These are phyloP conservation scores for Terfezia boudieri DNA, from an alignment of 495 filamentous ascomycete species.

Conservation along the genomic window DNA sequence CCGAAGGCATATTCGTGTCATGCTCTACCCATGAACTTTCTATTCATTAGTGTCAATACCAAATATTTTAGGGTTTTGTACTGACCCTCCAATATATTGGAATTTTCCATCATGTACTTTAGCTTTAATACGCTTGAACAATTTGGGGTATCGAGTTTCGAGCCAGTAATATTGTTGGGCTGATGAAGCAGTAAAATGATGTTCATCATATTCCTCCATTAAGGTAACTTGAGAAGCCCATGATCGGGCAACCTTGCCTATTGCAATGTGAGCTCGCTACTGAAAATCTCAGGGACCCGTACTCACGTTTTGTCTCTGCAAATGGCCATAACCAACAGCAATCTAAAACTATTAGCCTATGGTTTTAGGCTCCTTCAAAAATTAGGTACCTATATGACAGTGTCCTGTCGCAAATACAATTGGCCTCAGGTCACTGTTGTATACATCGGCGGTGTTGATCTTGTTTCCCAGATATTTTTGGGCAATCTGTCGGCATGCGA, in stretches of 20 bases:
- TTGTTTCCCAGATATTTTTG: constrained; percentile 57
- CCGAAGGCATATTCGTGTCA: constrained; percentile 90
- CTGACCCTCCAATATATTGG: constrained; percentile 63
- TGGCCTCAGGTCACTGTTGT: constrained; percentile 45
- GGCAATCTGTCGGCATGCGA: constrained; percentile 59
- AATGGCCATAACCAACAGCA: constrained; percentile 95
- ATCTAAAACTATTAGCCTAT: constrained; percentile 1
- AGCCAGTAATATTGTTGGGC: constrained; percentile 98
- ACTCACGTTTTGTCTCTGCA: constrained; percentile 75
- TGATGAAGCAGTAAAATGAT: constrained; percentile 75
- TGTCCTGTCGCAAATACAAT: constrained; percentile 78
- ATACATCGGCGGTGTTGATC: constrained; percentile 65
- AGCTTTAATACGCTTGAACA: constrained; percentile 70
- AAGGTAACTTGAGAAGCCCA: constrained; percentile 92
- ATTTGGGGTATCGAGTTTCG: constrained; percentile 62
- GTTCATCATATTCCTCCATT: constrained; percentile 84
- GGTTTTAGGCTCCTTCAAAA: neutral
- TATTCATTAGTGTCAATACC: neutral
- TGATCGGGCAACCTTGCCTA: constrained; percentile 64
- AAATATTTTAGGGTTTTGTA: too few species aligned
- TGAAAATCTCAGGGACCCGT: neutral
- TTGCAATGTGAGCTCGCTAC: neutral
- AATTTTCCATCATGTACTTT: constrained; percentile 82
- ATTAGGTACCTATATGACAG: constrained; percentile 66
- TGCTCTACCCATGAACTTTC: constrained; percentile 79